phyloP scores from a whole-genome alignment of 345 rosid species.

The Erucastrum elatum region DNA sequence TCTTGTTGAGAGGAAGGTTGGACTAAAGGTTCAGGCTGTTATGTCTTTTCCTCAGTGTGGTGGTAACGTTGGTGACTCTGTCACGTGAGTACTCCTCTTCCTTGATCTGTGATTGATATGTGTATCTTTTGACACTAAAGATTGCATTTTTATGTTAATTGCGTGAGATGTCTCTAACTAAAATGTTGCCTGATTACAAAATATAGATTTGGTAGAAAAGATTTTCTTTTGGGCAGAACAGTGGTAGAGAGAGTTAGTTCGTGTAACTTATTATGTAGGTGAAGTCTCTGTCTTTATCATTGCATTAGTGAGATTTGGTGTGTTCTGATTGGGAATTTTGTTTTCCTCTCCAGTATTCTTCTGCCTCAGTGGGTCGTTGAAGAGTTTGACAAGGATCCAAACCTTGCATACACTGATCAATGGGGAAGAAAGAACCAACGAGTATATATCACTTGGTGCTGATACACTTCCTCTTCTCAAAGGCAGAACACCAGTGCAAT shows the following conservation, averaged over 20 bases:
- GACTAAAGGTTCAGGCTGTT: slow-evolving; percentile 95
- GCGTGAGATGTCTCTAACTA: no score
- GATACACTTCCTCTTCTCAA: slow-evolving; percentile 84
- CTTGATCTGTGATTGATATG: no score
- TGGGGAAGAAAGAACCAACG: slow-evolving; percentile 95
- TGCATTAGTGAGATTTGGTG: background rate
- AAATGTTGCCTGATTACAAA: background rate
- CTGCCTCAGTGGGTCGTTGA: slow-evolving; percentile 87
- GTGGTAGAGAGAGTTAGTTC: background rate
- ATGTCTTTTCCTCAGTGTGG: slow-evolving; percentile 99
- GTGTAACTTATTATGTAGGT: background rate
- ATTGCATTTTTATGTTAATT: no score
- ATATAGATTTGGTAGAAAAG: slow-evolving; percentile 1
- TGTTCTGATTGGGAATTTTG: background rate
- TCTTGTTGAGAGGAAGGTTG: slow-evolving; percentile 46
- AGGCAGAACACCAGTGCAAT: slow-evolving; percentile 86
- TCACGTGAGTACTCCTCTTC: slow-evolving; percentile 51
- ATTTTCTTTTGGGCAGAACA: background rate
- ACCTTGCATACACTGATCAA: slow-evolving; percentile 96
- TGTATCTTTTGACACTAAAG: no score
- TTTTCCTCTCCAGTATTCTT: slow-evolving; percentile 57
- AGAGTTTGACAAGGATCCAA: slow-evolving; percentile 66
- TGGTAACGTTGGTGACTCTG: slow-evolving; percentile 98
- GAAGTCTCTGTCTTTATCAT: background rate
- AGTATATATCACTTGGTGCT: slow-evolving; percentile 85